Evolutionary conservation across 2,329 filamentous ascomycete species (phyloP).

Genomic region (Coleophoma crateriformis): DNA sequence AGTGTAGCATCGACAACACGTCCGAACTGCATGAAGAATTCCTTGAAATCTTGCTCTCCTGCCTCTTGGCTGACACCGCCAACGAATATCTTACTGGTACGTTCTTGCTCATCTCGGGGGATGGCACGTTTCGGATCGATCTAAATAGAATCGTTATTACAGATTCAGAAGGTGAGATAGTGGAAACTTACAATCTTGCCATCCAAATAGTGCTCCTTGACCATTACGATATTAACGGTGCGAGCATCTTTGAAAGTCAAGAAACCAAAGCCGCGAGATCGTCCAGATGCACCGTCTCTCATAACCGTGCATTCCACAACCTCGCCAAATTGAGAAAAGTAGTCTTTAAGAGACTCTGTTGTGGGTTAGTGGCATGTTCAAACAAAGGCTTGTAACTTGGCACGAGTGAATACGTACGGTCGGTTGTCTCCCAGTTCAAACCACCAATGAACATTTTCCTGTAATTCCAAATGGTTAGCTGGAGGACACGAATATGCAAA

Average conservation of each 20-base stretch:
- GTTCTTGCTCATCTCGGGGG: constrained; percentile 94
- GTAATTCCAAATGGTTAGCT: constrained; percentile 26
- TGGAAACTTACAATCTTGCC: constrained; percentile 81
- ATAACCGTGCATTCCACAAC: constrained; percentile 99
- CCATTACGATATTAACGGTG: constrained; percentile 98
- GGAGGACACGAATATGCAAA: constrained; percentile 2
- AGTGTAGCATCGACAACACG: constrained; percentile 94
- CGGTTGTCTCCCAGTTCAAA: constrained; percentile 97
- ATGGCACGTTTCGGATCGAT: constrained; percentile 98
- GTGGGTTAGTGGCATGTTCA: not conserved
- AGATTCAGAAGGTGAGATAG: constrained; percentile 10
- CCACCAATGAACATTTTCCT: constrained; percentile 99
- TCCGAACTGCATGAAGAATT: constrained; percentile 95
- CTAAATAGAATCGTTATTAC: constrained; percentile 28
- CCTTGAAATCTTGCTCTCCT: constrained; percentile 90
- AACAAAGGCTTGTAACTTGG: not conserved
- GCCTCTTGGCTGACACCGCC: constrained; percentile 97
- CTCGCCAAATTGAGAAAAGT: constrained; percentile 97
- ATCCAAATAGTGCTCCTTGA: constrained; percentile 97
- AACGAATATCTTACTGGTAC: constrained; percentile 98
- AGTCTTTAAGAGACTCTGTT: constrained; percentile 89
- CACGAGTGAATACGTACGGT: constrained; percentile 59
- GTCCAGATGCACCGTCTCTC: constrained; percentile 88
- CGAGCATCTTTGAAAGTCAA: constrained; percentile 97
- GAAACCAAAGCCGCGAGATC: constrained; percentile 94